These are phyloP conservation scores for Geranium rotundifolium DNA, from an alignment of 345 rosid genomes.

Conservation along the genomic window DNA sequence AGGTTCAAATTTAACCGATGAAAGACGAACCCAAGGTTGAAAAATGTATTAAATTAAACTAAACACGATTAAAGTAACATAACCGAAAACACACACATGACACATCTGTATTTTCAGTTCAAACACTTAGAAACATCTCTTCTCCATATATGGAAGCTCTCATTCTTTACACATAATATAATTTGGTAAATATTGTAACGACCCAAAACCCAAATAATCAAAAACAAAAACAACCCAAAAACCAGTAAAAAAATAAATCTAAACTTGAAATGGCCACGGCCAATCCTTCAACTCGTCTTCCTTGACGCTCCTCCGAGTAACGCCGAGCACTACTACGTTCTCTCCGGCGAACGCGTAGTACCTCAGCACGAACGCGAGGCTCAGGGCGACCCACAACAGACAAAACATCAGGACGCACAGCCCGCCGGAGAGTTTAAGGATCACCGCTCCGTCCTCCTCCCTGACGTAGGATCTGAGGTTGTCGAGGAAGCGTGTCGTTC, in stretches of 20 bases:
- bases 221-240: too few species aligned
- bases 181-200: too few species aligned
- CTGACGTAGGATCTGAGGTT: conserved; percentile 69
- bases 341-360: conserved; percentile 58
- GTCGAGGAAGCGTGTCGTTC: conserved; percentile 52
- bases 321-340: conserved; percentile 4
- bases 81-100: too few species aligned
- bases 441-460: conserved; percentile 72
- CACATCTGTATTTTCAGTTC: too few species aligned
- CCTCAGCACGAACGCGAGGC: conserved; percentile 82
- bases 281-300: conserved; percentile 74
- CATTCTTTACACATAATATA: too few species aligned
- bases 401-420: conserved; percentile 59
- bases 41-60: too few species aligned
- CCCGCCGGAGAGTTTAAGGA: conserved; percentile 73
- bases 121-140: too few species aligned
- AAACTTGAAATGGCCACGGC: conserved; percentile 82
- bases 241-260: neutral
- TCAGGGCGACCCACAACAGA: conserved; percentile 80
- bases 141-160: too few species aligned
- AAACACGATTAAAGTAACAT: too few species aligned
- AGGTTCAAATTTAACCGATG: too few species aligned
- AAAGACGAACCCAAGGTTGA: too few species aligned
- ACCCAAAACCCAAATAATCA: too few species aligned
- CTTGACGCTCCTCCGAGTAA: conserved; percentile 43